Evolutionary conservation across 2,329 filamentous ascomycete genomes (phyloP), one percentile per base, ranked within the genome.

Genomic region (Pseudocercospora crystallina): DNA sequence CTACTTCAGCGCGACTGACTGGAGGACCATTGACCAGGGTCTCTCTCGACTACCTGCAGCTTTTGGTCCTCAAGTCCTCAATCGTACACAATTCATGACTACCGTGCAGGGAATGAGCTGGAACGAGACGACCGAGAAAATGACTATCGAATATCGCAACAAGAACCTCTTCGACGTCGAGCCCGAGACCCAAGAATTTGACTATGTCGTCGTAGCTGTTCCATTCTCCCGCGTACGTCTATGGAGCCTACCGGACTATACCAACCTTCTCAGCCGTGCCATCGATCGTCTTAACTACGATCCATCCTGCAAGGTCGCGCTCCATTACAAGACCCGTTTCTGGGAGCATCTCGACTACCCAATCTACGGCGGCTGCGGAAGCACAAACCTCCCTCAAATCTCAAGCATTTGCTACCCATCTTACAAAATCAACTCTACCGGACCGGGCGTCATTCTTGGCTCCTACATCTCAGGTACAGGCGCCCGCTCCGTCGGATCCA

Each of bases 251-350:
- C 81, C 82, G 0, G 64, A 65, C 4, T 80, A 79, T 60, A 76
- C 77, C 29, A 73, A 73, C n/a, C 69, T 79, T 4, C 65, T 80
- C 30, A 66, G 65, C 35, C 74, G 74, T 9, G 76, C 77, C 5
- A 79, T 80, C 59, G 65, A 58, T 17, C 68, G 68, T 12, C 69
- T 80, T 51, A 78, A 79, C 56, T 80, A 80, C 63, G 63, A 71
- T 17, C 74, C 73, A 17, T 68, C 71, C 1, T 80, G 77, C 63
- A 80, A 81, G 65, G 78, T 89, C 0, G 81, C 84, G 0, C 76
- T 89, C 2, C 83, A 86, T 66, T 89, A 86, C 72, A 73, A 79
- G 50, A 82, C 84, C 0, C 81, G 86, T 1, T 81, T 81, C 69
- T 81, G 79, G 79, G 78, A 81, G 54, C 74, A 80, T 50, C 66